Conservation (phyloP, 371 early-diverging fungal genomes). For the Actinomortierella wolfii region DNA sequence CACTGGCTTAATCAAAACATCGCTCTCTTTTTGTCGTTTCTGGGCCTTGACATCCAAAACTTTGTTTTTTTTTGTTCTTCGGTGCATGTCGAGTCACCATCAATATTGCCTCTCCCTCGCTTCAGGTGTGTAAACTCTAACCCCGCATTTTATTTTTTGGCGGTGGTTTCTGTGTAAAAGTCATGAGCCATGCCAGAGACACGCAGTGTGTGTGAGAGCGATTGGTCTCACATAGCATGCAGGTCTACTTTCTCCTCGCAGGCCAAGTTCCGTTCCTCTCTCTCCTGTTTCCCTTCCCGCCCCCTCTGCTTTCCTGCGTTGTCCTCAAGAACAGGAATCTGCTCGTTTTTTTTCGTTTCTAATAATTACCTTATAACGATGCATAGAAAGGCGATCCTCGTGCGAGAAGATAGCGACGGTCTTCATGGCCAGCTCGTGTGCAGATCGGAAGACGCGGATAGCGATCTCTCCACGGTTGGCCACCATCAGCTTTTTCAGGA, state of each 20-base stretch:
- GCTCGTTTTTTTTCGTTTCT: not conserved
- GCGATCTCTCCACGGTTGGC: slow-evolving; percentile 87
- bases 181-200: not conserved
- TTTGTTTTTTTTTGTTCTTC: not conserved
- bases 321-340: too few relatives aligned
- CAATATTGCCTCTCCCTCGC: not conserved
- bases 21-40: not conserved
- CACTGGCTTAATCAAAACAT: too few relatives aligned
- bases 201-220: not conserved
- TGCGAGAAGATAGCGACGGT: slow-evolving; percentile 89
- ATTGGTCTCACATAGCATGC: slow-evolving; percentile 3
- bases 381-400: slow-evolving; percentile 92
- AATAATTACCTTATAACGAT: slow-evolving; percentile 80
- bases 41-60: not conserved
- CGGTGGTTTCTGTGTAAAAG: not conserved
- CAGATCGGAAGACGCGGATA: slow-evolving; percentile 89
- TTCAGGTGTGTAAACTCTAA: slow-evolving; percentile 42
- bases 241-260: too few relatives aligned
- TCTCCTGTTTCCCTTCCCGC: not conserved
- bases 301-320: too few relatives aligned
- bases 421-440: slow-evolving; percentile 88
- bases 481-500: slow-evolving; percentile 62
- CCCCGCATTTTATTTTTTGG: slow-evolving; percentile 41
- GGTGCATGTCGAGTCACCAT: too few relatives aligned
- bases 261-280: not conserved